phyloP scores from a whole-genome alignment of 1,284 basidiomycete species.

The Sanghuangporus sanghuang region DNA sequence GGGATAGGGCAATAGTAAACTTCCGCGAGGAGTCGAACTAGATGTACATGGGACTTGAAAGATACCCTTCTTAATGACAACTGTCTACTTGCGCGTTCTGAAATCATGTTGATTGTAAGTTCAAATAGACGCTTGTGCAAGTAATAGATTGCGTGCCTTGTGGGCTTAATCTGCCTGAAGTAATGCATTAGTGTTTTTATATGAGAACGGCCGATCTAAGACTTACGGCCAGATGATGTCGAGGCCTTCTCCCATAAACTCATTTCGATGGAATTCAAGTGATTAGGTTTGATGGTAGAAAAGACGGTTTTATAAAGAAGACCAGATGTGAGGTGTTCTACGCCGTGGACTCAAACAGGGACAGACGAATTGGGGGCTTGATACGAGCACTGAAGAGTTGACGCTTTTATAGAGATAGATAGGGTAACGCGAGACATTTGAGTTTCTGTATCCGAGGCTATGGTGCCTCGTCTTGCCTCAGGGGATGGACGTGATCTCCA shows the following conservation, averaged over 20 bases:
- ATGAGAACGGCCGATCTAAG: neutral
- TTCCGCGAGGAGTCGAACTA: neutral
- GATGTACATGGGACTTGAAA: neutral
- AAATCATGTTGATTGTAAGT: neutral
- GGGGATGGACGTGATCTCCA: neutral
- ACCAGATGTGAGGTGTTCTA: too few species aligned
- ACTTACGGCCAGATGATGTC: neutral
- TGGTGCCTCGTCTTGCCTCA: neutral
- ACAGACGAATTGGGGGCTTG: too few species aligned
- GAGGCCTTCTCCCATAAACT: neutral
- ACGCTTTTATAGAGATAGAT: neutral
- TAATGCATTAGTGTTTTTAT: neutral
- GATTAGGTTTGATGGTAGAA: neutral
- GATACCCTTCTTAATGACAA: neutral
- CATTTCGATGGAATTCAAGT: neutral
- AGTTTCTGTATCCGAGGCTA: neutral
- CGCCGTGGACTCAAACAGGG: too few species aligned
- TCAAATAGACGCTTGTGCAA: neutral
- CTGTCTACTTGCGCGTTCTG: neutral
- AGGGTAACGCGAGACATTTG: neutral
- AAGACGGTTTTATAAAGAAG: neutral
- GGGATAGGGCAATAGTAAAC: neutral
- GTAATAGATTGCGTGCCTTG: neutral
- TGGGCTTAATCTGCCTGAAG: neutral
- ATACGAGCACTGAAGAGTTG: too few species aligned